Evolutionary conservation across 139 green algal species (phyloP).

Genomic region (Volvox reticuliferus): DNA sequence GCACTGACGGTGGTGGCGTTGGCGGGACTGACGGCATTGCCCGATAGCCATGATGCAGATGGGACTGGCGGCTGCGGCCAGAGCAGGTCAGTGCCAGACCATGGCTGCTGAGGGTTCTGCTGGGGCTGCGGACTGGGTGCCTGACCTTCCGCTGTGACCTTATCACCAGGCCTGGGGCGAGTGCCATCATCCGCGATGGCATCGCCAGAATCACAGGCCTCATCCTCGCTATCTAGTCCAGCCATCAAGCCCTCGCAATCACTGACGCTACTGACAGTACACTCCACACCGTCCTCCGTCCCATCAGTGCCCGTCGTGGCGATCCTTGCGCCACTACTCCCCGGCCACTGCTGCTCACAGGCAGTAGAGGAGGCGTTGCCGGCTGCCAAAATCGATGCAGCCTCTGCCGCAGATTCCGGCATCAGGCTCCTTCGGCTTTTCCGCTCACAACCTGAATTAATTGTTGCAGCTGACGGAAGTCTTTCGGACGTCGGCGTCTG

Average conservation of each 20-base stretch:
- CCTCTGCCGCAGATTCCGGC: neutral
- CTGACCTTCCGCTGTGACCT: neutral
- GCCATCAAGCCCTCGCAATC: constrained; percentile 7
- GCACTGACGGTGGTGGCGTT: neutral
- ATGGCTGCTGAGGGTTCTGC: neutral
- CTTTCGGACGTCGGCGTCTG: constrained; percentile 11
- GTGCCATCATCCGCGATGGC: neutral
- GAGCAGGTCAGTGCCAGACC: neutral
- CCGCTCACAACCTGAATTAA: too few relatives aligned
- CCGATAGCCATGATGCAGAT: neutral
- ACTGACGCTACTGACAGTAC: constrained; percentile 37
- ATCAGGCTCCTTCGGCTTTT: too few relatives aligned
- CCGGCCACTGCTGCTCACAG: neutral
- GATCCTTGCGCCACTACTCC: neutral
- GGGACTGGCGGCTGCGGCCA: constrained; percentile 8
- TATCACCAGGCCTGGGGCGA: neutral
- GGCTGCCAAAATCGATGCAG: neutral
- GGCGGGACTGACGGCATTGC: neutral
- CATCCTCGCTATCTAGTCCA: neutral
- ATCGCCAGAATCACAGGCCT: neutral
- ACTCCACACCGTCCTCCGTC: constrained; percentile 35
- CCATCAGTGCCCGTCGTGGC: constrained; percentile 4
- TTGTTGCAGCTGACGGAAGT: neutral
- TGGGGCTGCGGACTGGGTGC: neutral
- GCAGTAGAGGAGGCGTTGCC: neutral